A percentile compares a stretch with the other conserved stretches of the same genome.
phyloP scores from a whole-genome alignment of 768 basidiomycete genomes.

The Suillus variegatus region DNA sequence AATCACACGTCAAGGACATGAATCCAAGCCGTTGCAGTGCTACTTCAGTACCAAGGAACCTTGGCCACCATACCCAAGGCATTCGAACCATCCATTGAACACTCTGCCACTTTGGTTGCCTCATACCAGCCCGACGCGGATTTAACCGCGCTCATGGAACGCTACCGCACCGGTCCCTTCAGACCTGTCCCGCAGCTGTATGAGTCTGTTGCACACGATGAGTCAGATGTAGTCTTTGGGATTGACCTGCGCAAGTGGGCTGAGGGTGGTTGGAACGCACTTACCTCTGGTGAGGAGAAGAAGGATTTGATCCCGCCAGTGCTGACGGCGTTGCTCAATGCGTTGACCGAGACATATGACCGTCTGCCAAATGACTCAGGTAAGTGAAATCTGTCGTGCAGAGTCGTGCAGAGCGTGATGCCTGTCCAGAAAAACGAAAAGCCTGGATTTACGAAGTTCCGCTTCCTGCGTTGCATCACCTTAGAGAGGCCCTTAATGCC shows the following conservation, averaged over 20 bases:
- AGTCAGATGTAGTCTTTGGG: slow-evolving; percentile 86
- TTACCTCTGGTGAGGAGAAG: slow-evolving; percentile 56
- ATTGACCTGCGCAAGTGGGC: slow-evolving; percentile 92
- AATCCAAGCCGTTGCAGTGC: slow-evolving; percentile 43
- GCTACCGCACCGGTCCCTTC: slow-evolving; percentile 93
- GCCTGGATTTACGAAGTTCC: slow-evolving; percentile 96
- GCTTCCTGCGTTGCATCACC: slow-evolving; percentile 76
- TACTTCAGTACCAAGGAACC: slow-evolving; percentile 86
- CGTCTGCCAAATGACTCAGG: slow-evolving; percentile 64
- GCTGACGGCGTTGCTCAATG: slow-evolving; percentile 63
- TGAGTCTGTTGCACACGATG: slow-evolving; percentile 81
- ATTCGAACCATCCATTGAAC: slow-evolving; percentile 63
- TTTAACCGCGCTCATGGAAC: slow-evolving; percentile 84
- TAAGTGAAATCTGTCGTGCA: slow-evolving; percentile 32
- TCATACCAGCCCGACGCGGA: slow-evolving; percentile 90
- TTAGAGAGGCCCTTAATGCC: slow-evolving; percentile 82
- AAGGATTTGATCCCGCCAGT: slow-evolving; percentile 74
- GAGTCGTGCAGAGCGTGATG: slow-evolving; percentile 3
- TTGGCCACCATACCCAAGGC: slow-evolving; percentile 70
- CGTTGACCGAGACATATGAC: slow-evolving; percentile 62
- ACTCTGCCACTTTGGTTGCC: slow-evolving; percentile 73
- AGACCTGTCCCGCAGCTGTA: slow-evolving; percentile 83
- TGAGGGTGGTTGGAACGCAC: slow-evolving; percentile 72
- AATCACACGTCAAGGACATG: slow-evolving; percentile 8
- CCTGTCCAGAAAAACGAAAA: slow-evolving; percentile 71